Evolutionary conservation across 176 grass and related monocot species (phyloP).

Genomic region (Elymus sibiricus): DNA sequence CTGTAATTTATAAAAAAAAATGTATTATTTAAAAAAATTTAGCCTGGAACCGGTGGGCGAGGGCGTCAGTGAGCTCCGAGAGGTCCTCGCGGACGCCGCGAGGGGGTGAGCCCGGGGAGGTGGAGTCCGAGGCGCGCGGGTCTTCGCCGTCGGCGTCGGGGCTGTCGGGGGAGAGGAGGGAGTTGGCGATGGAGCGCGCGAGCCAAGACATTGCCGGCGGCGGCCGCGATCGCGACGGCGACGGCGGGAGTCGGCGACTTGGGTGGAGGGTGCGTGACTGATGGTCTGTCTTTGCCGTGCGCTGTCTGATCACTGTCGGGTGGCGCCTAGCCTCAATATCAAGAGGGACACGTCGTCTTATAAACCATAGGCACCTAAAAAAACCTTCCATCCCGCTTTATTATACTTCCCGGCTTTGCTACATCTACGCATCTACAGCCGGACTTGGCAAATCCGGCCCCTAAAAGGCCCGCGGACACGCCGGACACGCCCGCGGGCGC

Average conservation of each 20-base stretch:
- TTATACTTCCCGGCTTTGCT: too few relatives aligned
- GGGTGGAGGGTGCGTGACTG: background rate
- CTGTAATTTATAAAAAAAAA: too few relatives aligned
- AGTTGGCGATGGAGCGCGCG: slow-evolving; percentile 68
- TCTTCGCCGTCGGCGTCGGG: background rate
- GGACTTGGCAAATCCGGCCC: too few relatives aligned
- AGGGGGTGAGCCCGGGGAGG: slow-evolving; percentile 27
- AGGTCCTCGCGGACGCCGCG: slow-evolving; percentile 86
- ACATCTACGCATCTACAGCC: too few relatives aligned
- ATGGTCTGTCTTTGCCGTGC: background rate
- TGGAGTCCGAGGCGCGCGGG: background rate
- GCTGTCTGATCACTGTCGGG: background rate
- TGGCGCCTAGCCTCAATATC: background rate
- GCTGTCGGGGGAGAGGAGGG: slow-evolving; percentile 41
- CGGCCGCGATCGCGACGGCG: background rate
- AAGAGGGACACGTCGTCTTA: too few relatives aligned
- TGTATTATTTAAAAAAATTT: too few relatives aligned
- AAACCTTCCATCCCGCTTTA: too few relatives aligned
- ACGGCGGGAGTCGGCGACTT: background rate
- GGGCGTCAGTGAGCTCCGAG: slow-evolving; percentile 71
- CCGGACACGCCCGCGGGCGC: too few relatives aligned
- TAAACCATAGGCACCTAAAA: too few relatives aligned
- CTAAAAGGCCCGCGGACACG: too few relatives aligned
- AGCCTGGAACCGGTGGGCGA: slow-evolving; percentile 70
- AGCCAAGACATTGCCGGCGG: slow-evolving; percentile 74